Evolutionary conservation across 1,284 basidiomycete genomes (phyloP), one percentile per base, ranked within the genome.

Genomic region (Moesziomyces sp.): DNA sequence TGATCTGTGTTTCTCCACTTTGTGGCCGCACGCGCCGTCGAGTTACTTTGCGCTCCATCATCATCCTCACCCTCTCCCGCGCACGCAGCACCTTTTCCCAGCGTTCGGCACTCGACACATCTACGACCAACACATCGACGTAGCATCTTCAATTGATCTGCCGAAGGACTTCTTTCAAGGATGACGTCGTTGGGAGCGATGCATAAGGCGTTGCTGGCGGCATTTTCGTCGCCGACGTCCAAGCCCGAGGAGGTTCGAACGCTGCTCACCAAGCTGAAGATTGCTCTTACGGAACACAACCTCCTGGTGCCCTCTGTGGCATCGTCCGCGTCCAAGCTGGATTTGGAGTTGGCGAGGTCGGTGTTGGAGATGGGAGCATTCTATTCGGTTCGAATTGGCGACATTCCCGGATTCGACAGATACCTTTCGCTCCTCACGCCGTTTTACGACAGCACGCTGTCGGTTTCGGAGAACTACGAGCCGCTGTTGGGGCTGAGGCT

Each of bases 281-380:
- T 94, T 78, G 90, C 90, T 47, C 86, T 96, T 52, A 91, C 92
- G 71, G 88, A 93, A 78, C 87, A 89, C 19, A 92, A 92, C 23
- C 86, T 95, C 13, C 87, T 94, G 10, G 56, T 88, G 89, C 64
- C 93, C 88, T 57, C 87, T 5, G 28, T 56, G 2, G 26, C 50
- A 14, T 26, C 58, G 1, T n/a, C 44, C 4, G 30, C 30, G 1
- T 51, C 58, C 4, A 38, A 38, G 2, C n/a, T 40, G 24, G 58
- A 67, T 40, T 58, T 82, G 1, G 54, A 65, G 8, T 8, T 81
- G 35, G 77, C 86, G 92, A 92, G 96, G 71, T 93, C 97, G 70
- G 92, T 97, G 55, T 90, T 99, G 59, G 96, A 98, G 87, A 91
- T 97, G 77, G 96, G 94, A 48, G 93, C 95, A 18, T 92, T 97